phyloP scores from a whole-genome alignment of 2,329 filamentous ascomycete species.

The Aureobasidium sp. region DNA sequence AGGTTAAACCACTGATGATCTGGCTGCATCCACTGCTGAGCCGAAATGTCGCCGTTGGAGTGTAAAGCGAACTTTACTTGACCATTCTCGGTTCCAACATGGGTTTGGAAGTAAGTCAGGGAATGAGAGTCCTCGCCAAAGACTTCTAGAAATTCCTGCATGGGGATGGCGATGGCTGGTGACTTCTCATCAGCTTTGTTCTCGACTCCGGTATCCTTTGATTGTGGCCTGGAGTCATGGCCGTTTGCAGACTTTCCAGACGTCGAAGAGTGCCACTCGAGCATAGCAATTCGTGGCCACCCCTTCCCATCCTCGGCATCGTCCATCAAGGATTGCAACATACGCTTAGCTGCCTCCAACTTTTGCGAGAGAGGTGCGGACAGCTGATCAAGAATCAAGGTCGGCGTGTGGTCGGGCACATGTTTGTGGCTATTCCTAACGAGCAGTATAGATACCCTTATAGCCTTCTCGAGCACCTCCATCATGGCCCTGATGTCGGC shows the following conservation, averaged over 20 bases:
- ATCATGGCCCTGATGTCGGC: neutral
- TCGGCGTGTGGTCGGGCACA: neutral
- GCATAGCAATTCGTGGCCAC: neutral
- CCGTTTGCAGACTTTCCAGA: neutral
- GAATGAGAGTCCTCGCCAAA: slow-evolving; percentile 38
- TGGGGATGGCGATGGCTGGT: slow-evolving; percentile 25
- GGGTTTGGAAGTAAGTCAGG: slow-evolving; percentile 31
- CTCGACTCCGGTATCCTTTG: neutral
- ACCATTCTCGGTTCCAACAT: slow-evolving; percentile 31
- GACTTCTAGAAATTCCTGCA: slow-evolving; percentile 27
- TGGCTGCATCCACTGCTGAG: slow-evolving; percentile 38
- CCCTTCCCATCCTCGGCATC: neutral
- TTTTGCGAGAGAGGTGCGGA: neutral
- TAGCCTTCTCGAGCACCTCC: neutral
- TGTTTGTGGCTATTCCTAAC: neutral
- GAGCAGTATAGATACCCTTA: neutral
- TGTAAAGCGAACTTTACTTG: slow-evolving; percentile 41
- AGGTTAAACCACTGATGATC: slow-evolving; percentile 40
- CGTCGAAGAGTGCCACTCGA: neutral
- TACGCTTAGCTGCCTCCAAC: neutral
- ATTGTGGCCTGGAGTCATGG: neutral
- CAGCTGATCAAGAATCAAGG: neutral
- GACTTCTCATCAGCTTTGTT: slow-evolving; percentile 19
- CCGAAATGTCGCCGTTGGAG: slow-evolving; percentile 41
- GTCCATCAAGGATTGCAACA: neutral